Conservation (phyloP, 2,329 filamentous ascomycete genomes). For the Colletotrichum navitas region DNA sequence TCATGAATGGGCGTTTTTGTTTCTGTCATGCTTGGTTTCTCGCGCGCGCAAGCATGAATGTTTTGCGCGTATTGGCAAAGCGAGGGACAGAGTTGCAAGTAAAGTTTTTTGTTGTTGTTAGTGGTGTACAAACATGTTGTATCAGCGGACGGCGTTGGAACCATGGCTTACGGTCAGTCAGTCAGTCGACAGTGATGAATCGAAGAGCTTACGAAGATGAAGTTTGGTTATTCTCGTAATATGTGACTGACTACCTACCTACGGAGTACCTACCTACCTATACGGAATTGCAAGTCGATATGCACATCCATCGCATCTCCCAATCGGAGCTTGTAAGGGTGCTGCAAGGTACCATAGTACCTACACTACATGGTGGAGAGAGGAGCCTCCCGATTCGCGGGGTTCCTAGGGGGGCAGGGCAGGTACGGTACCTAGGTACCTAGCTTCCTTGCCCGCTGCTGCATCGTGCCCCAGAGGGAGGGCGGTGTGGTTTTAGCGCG, state of each 20-base stretch:
- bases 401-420: neutral
- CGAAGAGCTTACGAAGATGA: slow-evolving; percentile 19
- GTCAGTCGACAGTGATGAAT: slow-evolving; percentile 10
- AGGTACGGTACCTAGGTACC: neutral
- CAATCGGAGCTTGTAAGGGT: neutral
- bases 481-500: slow-evolving; percentile 6
- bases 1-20: slow-evolving; percentile 31
- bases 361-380: too few species aligned
- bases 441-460: too few species aligned
- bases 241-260: neutral
- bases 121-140: slow-evolving; percentile 7
- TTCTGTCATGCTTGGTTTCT: slow-evolving; percentile 1
- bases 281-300: neutral
- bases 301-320: neutral
- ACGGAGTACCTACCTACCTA: too few species aligned
- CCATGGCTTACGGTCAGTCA: slow-evolving; percentile 9
- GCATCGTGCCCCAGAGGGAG: neutral
- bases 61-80: neutral
- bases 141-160: slow-evolving; percentile 34
- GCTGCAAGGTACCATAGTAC: slow-evolving; percentile 5
- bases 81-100: neutral
- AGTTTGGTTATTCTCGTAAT: neutral
- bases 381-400: neutral
- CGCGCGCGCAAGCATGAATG: neutral
- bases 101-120: neutral